Percentiles rank a stretch among this genome's conserved stretches.
Evolutionary conservation across 108 stramenopile species (phyloP).

Genomic region (Asterionellopsis glacialis): DNA sequence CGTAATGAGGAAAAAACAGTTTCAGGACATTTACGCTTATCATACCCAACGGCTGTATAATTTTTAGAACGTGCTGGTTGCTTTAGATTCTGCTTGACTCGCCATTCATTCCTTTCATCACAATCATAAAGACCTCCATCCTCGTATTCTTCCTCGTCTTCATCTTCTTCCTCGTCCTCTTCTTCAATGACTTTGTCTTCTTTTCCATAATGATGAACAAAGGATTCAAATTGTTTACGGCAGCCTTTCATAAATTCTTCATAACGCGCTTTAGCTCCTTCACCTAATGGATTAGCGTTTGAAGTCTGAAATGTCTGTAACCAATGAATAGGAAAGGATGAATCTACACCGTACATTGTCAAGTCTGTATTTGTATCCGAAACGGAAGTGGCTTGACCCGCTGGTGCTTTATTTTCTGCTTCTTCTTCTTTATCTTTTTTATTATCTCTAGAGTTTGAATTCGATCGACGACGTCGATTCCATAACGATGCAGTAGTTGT

Average conservation of each 20-base stretch:
- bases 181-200: conserved; percentile 18
- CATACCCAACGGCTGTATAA: conserved; percentile 66
- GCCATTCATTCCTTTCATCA: conserved; percentile 19
- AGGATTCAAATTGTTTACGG: conserved; percentile 13
- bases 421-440: too few species aligned
- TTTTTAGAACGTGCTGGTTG: conserved; percentile 59
- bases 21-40: conserved; percentile 52
- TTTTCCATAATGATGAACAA: too few species aligned
- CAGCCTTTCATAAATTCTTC: conserved; percentile 78
- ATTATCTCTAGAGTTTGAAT: too few species aligned
- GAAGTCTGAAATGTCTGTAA: conserved; percentile 14
- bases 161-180: conserved; percentile 36
- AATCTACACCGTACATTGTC: conserved; percentile 45
- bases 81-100: conserved; percentile 51
- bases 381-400: too few species aligned
- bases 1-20: conserved; percentile 44
- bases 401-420: too few species aligned
- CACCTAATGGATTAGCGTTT: conserved; percentile 34
- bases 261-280: conserved; percentile 37
- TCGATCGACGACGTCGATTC: too few species aligned
- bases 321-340: conserved; percentile 46
- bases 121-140: conserved; percentile 27
- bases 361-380: too few species aligned
- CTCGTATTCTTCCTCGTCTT: conserved; percentile 31
- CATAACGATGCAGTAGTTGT: too few species aligned